phyloP scores from a whole-genome alignment of 2,329 filamentous ascomycete species.

The Chrysoporthe austroafricana region DNA sequence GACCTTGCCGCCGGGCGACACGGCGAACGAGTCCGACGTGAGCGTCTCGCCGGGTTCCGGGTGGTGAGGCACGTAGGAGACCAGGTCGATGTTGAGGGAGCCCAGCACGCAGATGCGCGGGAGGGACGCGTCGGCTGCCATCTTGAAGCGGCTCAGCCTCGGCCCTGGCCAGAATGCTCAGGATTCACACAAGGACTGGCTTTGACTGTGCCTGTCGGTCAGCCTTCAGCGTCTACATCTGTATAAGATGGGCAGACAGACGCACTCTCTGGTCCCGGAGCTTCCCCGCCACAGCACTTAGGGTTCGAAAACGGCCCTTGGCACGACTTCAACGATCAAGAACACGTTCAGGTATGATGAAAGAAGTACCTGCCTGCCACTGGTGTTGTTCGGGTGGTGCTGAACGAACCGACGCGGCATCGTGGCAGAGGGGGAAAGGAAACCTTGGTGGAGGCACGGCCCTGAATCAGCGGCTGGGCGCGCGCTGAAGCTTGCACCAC shows the following conservation, averaged over 20 bases:
- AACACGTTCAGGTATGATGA: too few species aligned
- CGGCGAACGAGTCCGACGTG: slow-evolving; percentile 75
- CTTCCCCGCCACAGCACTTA: neutral
- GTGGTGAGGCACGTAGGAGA: slow-evolving; percentile 83
- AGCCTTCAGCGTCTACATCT: neutral
- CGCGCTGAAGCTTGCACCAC: neutral
- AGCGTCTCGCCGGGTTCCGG: slow-evolving; percentile 87
- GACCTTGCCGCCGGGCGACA: slow-evolving; percentile 81
- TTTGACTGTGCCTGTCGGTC: neutral
- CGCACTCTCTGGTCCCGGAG: too few species aligned
- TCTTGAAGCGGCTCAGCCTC: slow-evolving; percentile 2
- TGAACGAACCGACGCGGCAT: neutral
- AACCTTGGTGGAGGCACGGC: neutral
- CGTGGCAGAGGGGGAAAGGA: neutral
- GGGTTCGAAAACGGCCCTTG: too few species aligned
- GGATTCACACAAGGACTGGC: neutral
- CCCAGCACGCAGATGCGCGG: slow-evolving; percentile 79
- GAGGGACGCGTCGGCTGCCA: slow-evolving; percentile 31
- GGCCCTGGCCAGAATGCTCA: too few species aligned
- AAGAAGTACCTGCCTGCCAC: neutral
- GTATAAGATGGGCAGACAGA: too few species aligned
- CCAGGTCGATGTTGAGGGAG: slow-evolving; percentile 93
- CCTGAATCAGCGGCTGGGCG: too few species aligned
- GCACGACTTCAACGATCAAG: too few species aligned
- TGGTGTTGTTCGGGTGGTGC: neutral